Percentiles rank a stretch among this genome's conserved stretches.
phyloP scores from a whole-genome alignment of 2,329 filamentous ascomycete species.

The Fusarium anthophilum region DNA sequence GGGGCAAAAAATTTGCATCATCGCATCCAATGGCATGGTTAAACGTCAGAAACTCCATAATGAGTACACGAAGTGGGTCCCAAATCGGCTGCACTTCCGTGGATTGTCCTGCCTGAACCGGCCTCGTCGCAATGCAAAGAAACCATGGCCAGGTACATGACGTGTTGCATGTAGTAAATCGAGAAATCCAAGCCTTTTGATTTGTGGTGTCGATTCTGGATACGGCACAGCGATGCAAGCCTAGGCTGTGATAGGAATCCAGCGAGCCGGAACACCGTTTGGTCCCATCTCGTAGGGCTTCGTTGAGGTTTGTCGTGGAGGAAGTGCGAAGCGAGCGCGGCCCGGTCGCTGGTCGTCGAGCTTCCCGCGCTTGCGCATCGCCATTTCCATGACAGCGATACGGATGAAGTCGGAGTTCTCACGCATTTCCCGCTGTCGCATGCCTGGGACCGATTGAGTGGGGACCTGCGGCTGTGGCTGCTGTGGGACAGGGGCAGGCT shows the following conservation, averaged over 20 bases:
- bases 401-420: slow-evolving; percentile 77
- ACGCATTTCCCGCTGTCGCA: slow-evolving; percentile 72
- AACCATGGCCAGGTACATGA: slow-evolving; percentile 42
- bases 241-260: slow-evolving; percentile 56
- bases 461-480: slow-evolving; percentile 47
- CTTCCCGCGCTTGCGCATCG: slow-evolving; percentile 74
- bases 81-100: slow-evolving; percentile 22
- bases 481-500: slow-evolving; percentile 45
- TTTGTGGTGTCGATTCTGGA: slow-evolving; percentile 1
- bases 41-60: slow-evolving; percentile 26
- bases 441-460: slow-evolving; percentile 53
- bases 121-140: slow-evolving; percentile 37
- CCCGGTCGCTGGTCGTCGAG: slow-evolving; percentile 73
- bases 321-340: slow-evolving; percentile 73
- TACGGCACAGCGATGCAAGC: slow-evolving; percentile 1
- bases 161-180: slow-evolving; percentile 27
- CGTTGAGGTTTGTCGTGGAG: slow-evolving; percentile 65
- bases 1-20: slow-evolving; percentile 43
- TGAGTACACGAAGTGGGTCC: slow-evolving; percentile 15
- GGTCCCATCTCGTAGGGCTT: slow-evolving; percentile 65
- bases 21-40: slow-evolving; percentile 40
- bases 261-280: slow-evolving; percentile 68
- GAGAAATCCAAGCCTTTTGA: slow-evolving; percentile 2
- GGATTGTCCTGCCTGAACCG: slow-evolving; percentile 35
- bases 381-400: slow-evolving; percentile 77